A percentile compares a stretch with the other conserved stretches of the same genome.
Evolutionary conservation across 176 grass and related monocot species (phyloP).

Genomic region (Eremochloa ophiuroides): DNA sequence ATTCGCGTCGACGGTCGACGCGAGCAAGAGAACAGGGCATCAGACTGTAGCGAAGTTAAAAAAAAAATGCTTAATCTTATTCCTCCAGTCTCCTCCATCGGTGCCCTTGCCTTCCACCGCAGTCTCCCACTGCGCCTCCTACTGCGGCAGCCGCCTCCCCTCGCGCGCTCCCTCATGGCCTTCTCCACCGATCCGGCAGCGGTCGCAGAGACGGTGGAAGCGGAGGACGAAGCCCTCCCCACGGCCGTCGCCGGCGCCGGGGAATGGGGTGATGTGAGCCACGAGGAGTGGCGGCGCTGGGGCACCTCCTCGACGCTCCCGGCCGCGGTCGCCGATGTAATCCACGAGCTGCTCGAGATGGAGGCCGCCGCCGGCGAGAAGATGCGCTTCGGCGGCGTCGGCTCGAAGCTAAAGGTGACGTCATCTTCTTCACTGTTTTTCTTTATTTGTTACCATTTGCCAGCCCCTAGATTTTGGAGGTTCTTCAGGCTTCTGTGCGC

Average conservation of each 20-base stretch:
- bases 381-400: constrained; percentile 73
- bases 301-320: constrained; percentile 73
- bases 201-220: not conserved
- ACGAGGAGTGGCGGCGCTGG: constrained; percentile 72
- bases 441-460: not conserved
- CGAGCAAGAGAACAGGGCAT: not conserved
- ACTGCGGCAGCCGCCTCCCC: not conserved
- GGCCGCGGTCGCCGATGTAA: constrained; percentile 31
- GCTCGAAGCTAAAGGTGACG: constrained; percentile 68
- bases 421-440: not conserved
- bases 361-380: constrained; percentile 40
- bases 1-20: too few species aligned
- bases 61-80: not conserved
- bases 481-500: not conserved
- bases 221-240: constrained; percentile 18
- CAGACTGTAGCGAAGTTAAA: not conserved
- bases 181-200: constrained; percentile 6
- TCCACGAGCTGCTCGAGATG: constrained; percentile 54
- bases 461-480: not conserved
- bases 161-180: not conserved
- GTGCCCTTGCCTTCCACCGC: not conserved
- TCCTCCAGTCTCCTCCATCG: not conserved
- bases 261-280: constrained; percentile 31
- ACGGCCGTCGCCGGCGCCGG: not conserved
- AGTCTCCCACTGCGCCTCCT: not conserved